These are phyloP conservation scores for Aspergillus sparsus DNA, from an alignment of 495 filamentous ascomycete genomes.

Conservation along the genomic window DNA sequence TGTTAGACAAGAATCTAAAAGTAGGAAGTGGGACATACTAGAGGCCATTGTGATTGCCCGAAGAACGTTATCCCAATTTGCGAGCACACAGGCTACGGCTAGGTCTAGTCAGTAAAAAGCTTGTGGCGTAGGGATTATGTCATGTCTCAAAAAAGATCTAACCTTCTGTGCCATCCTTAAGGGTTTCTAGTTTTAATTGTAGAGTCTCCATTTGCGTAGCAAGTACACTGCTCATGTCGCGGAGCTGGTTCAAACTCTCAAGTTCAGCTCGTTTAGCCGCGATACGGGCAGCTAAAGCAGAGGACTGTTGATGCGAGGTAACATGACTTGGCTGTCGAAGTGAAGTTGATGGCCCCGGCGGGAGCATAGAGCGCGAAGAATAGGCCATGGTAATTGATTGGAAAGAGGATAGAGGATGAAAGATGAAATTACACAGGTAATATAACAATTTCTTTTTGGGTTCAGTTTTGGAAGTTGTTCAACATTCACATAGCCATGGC, in stretches of 20 bases:
- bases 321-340: slow-evolving; percentile 42
- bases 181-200: slow-evolving; percentile 81
- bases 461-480: too few species aligned
- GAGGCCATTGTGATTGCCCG: slow-evolving; percentile 94
- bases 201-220: slow-evolving; percentile 90
- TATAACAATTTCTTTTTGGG: too few species aligned
- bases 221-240: slow-evolving; percentile 83
- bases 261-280: slow-evolving; percentile 92
- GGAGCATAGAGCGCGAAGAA: slow-evolving; percentile 49
- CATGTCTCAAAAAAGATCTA: slow-evolving; percentile 15
- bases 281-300: slow-evolving; percentile 80
- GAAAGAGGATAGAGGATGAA: background rate
- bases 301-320: slow-evolving; percentile 66
- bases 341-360: slow-evolving; percentile 31
- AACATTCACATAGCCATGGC: too few species aligned
- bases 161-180: slow-evolving; percentile 95
- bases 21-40: slow-evolving; percentile 57
- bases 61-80: slow-evolving; percentile 96
- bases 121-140: slow-evolving; percentile 1
- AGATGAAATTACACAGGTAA: background rate
- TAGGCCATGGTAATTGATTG: slow-evolving; percentile 54
- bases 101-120: slow-evolving; percentile 11
- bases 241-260: slow-evolving; percentile 81
- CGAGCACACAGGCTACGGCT: slow-evolving; percentile 89
- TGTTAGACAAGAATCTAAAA: slow-evolving; percentile 9